Percentiles rank a stretch among this genome's conserved stretches.
These are phyloP conservation scores for Kingdonia uniflora DNA, from an alignment of 164 flowering plant species.

Conservation along the genomic window DNA sequence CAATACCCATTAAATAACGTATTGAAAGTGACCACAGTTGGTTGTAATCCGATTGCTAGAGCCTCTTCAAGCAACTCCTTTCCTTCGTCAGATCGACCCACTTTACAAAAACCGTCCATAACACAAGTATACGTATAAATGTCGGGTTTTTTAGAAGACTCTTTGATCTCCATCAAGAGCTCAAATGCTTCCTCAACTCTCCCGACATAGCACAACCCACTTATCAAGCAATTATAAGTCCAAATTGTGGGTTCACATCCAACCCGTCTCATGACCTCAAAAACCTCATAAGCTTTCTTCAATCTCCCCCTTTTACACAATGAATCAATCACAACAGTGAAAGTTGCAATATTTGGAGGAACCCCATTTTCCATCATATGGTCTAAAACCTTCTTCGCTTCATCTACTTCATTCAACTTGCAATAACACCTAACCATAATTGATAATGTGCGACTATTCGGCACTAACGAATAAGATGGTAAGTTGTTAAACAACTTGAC, in stretches of 20 bases:
- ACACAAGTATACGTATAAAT: conserved; percentile 62
- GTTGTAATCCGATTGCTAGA: conserved; percentile 37
- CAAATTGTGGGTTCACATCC: conserved; percentile 48
- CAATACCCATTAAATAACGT: conserved; percentile 71
- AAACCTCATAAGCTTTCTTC: conserved; percentile 45
- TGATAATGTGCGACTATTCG: conserved; percentile 44
- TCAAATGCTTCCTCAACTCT: conserved; percentile 66
- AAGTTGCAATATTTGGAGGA: conserved; percentile 40
- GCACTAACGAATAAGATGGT: conserved; percentile 24
- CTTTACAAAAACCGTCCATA: conserved; percentile 92
- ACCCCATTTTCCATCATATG: conserved; percentile 47
- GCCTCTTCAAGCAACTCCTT: conserved; percentile 68
- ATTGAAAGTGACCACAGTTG: conserved; percentile 57
- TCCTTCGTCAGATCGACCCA: conserved; percentile 71
- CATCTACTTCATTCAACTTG: conserved; percentile 29
- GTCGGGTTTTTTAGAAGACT: conserved; percentile 35
- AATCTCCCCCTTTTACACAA: conserved; percentile 50
- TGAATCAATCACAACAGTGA: conserved; percentile 40
- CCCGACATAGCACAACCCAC: conserved; percentile 84
- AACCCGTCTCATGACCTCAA: conserved; percentile 40
- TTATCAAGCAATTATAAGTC: conserved; percentile 64
- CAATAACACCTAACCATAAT: conserved; percentile 39
- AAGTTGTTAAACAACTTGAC: conserved; percentile 25
- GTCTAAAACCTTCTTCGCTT: conserved; percentile 36
- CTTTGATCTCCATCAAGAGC: conserved; percentile 41